phyloP scores from a whole-genome alignment of 2,329 filamentous ascomycete genomes.

The Fusarium fujikuroi region DNA sequence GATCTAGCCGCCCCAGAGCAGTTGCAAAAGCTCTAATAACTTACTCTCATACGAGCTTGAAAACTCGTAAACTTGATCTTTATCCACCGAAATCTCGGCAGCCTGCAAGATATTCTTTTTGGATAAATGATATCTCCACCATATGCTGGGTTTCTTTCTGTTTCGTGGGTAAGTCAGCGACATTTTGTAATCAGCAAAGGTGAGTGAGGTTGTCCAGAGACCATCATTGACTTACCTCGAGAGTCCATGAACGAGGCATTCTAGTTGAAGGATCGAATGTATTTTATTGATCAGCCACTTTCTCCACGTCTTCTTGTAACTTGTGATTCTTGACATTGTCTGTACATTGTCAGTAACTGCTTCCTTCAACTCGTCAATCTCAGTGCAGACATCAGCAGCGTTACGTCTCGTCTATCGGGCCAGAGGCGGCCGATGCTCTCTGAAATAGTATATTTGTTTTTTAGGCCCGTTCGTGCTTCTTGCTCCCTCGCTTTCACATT shows the following conservation, averaged over 20 bases:
- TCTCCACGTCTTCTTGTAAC: background rate
- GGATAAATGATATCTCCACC: slow-evolving; percentile 3
- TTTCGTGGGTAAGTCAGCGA: background rate
- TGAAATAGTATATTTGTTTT: background rate
- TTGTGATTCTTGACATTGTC: background rate
- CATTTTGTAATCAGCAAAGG: background rate
- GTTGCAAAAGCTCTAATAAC: background rate
- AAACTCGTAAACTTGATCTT: background rate
- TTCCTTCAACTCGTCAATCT: background rate
- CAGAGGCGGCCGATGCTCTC: background rate
- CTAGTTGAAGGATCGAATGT: background rate
- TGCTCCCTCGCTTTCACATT: background rate
- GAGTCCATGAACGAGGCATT: background rate
- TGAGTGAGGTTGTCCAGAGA: background rate
- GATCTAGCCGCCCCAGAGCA: slow-evolving; percentile 23
- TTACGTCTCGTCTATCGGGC: background rate
- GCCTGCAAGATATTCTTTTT: background rate
- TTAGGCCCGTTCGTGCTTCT: background rate
- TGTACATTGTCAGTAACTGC: background rate
- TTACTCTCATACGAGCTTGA: background rate
- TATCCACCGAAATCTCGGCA: too few relatives aligned
- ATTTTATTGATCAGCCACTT: background rate
- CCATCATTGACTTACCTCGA: background rate
- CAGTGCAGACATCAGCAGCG: background rate
- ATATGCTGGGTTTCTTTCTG: background rate